Evolutionary conservation across 208 protist species (phyloP).

Genomic region (Naegleria lovaniensis): DNA sequence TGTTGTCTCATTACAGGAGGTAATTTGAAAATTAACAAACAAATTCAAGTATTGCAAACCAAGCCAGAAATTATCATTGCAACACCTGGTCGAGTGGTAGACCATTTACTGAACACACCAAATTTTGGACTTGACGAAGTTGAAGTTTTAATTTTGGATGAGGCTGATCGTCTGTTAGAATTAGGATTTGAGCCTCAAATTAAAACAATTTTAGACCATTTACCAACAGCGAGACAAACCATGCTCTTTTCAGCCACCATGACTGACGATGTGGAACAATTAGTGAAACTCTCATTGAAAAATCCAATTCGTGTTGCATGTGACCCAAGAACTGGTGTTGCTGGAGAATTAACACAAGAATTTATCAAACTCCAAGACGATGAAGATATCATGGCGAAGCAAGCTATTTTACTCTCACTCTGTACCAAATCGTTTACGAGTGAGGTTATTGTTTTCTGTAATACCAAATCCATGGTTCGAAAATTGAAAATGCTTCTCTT

Average conservation of each 20-base stretch:
- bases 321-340: neutral
- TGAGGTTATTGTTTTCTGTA: neutral
- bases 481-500: neutral
- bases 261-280: slow-evolving; percentile 28
- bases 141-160: slow-evolving; percentile 86
- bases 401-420: neutral
- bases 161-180: slow-evolving; percentile 97
- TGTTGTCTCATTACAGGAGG: slow-evolving; percentile 77
- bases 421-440: neutral
- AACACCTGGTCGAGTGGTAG: slow-evolving; percentile 29
- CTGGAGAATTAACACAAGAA: slow-evolving; percentile 4
- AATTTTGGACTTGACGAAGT: slow-evolving; percentile 14
- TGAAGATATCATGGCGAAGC: neutral
- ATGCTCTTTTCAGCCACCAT: slow-evolving; percentile 84
- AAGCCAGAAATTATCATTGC: slow-evolving; percentile 26
- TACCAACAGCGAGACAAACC: slow-evolving; percentile 61
- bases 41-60: neutral
- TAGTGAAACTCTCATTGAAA: slow-evolving; percentile 24
- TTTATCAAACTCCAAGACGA: neutral
- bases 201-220: slow-evolving; percentile 60
- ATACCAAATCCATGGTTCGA: neutral
- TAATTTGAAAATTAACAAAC: slow-evolving; percentile 30
- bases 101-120: slow-evolving; percentile 30
- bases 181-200: slow-evolving; percentile 97
- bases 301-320: slow-evolving; percentile 4